Evolutionary conservation across 2,329 filamentous ascomycete genomes (phyloP).

Genomic region (Pseudonectria foliicola): DNA sequence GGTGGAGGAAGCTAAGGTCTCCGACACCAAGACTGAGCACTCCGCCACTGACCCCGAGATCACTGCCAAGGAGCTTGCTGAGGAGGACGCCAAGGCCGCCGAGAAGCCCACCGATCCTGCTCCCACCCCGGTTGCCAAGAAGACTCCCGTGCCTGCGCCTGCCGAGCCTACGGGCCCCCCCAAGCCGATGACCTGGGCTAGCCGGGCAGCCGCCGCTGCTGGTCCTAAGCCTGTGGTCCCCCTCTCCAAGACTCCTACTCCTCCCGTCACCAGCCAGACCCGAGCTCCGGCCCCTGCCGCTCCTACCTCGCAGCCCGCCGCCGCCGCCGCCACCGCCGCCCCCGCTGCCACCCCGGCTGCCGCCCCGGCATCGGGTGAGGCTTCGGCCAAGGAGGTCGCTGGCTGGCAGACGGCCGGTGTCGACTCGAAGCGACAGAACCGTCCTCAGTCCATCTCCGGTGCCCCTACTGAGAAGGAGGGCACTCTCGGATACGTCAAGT

Average conservation of each 20-base stretch:
- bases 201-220: slow-evolving; percentile 54
- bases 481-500: slow-evolving; percentile 87
- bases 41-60: slow-evolving; percentile 39
- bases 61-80: slow-evolving; percentile 44
- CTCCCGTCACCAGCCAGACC: slow-evolving; percentile 40
- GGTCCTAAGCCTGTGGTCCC: slow-evolving; percentile 47
- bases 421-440: slow-evolving; percentile 78
- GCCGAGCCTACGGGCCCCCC: slow-evolving; percentile 38
- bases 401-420: slow-evolving; percentile 82
- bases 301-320: slow-evolving; percentile 28
- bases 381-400: slow-evolving; percentile 41
- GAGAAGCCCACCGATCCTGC: slow-evolving; percentile 53
- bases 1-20: slow-evolving; percentile 30
- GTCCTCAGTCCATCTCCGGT: slow-evolving; percentile 58
- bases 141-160: slow-evolving; percentile 44
- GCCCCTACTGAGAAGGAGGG: slow-evolving; percentile 62
- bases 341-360: slow-evolving; percentile 33
- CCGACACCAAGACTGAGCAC: slow-evolving; percentile 30
- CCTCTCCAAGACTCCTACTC: slow-evolving; percentile 50
- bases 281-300: slow-evolving; percentile 45
- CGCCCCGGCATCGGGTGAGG: slow-evolving; percentile 33
- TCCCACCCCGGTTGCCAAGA: slow-evolving; percentile 37
- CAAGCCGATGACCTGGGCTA: slow-evolving; percentile 71
- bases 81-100: slow-evolving; percentile 47
- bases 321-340: slow-evolving; percentile 34